Percentiles rank a stretch among this genome's conserved stretches.
Conservation (phyloP, 139 green algal genomes). For the Chlamydomonas schloesseri region DNA sequence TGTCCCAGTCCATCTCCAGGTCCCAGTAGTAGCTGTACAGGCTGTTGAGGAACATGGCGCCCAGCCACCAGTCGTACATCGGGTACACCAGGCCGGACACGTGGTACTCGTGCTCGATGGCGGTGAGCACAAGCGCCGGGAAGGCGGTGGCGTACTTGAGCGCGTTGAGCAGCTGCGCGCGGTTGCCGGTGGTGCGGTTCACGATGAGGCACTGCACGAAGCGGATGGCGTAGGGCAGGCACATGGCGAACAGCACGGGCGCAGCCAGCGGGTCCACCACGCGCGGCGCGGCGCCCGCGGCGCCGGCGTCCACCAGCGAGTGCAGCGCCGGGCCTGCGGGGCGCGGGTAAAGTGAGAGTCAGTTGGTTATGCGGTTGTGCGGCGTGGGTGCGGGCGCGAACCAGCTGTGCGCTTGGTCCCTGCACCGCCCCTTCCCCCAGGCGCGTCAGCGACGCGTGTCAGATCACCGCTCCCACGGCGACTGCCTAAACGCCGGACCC, state of each 20-base stretch:
- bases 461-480: too few species aligned
- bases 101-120: constrained; percentile 82
- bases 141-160: constrained; percentile 97
- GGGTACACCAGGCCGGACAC: constrained; percentile 51
- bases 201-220: constrained; percentile 94
- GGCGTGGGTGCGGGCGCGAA: background rate
- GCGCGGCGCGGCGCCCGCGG: background rate
- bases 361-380: too few species aligned
- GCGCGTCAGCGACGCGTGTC: too few species aligned
- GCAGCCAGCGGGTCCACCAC: constrained; percentile 16
- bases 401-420: too few species aligned
- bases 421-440: too few species aligned
- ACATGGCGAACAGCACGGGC: constrained; percentile 76
- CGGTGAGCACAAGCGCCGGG: constrained; percentile 90
- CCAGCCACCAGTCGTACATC: constrained; percentile 85
- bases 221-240: constrained; percentile 86
- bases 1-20: constrained; percentile 95
- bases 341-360: background rate
- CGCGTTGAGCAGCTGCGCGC: constrained; percentile 85
- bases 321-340: constrained; percentile 20
- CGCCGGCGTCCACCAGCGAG: background rate
- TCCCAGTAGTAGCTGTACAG: constrained; percentile 97
- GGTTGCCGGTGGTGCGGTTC: constrained; percentile 72
- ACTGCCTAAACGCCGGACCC: too few species aligned
- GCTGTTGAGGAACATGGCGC: constrained; percentile 83